Evolutionary conservation across 768 basidiomycete genomes (phyloP), one percentile per base, ranked within the genome.

Genomic region (Rhodotorula graminis): DNA sequence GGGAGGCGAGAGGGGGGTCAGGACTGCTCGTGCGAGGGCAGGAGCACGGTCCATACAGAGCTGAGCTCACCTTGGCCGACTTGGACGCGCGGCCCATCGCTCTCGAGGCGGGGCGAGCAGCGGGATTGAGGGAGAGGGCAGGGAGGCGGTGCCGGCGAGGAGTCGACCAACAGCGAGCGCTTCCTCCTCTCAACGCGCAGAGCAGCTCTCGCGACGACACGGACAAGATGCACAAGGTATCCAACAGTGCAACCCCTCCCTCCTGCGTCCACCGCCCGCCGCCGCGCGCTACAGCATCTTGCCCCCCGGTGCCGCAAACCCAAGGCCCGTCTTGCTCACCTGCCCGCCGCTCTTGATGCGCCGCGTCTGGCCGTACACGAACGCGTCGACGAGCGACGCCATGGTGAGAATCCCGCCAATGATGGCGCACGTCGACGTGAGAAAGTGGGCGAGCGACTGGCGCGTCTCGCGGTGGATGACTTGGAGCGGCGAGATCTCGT

Each of bases 391-490:
- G 23, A 99, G 82, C 1, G 90, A 89, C 27, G 93, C 94, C 29
- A 99, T 89, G 10, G 96, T 99, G 71, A 99, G 83, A 8, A 98
- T 94, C 77, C 96, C 96, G 76, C 96, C 96, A 42, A 99, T 89
- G 78, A 99, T 97, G 4, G 96, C 96, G 80, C 58, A 59, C 40
- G 37, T 94, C 91, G 94, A 97, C 57, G 96, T 97, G 40, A 98
- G 83, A 85, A 98, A 98, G 82, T 99, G 96, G 5, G 96, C 95
- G 81, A 98, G 95, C 1, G 92, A 91, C 81, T 98, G 94, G 67
- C 93, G 86, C 47, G 87, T 89, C 80, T 98, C 95, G 19, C 87
- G 86, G 80, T 97, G 93, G 33, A 93, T 89, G 63, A 99, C 90
- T 61, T 91, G 89, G 78, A 99, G 94, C 27, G 69, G 95, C 27